Conservation (phyloP, 2,329 filamentous ascomycete genomes). For the Venturia nashicola region DNA sequence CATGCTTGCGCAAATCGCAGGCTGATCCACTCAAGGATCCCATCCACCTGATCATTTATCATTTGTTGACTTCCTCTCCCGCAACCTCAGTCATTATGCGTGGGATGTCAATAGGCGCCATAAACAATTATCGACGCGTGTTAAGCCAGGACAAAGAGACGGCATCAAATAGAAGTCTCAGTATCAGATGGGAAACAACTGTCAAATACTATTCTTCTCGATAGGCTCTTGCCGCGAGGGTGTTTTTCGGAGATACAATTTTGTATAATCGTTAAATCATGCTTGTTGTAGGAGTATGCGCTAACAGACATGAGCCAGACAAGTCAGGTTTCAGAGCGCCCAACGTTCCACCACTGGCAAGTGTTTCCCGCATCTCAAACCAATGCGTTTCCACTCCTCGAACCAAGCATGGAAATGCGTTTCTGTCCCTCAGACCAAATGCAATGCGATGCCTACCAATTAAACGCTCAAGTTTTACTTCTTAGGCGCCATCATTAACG, state of each 20-base stretch:
- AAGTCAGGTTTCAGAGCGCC: neutral
- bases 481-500: constrained; percentile 39
- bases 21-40: too few relatives aligned
- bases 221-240: constrained; percentile 1
- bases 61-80: too few relatives aligned
- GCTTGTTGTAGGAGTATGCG: neutral
- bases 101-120: too few relatives aligned
- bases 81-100: too few relatives aligned
- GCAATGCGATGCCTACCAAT: neutral
- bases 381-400: neutral
- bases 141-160: too few relatives aligned
- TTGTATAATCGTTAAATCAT: neutral
- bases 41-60: too few relatives aligned
- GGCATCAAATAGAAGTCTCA: too few relatives aligned
- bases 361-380: neutral
- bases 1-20: too few relatives aligned
- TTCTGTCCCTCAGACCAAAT: neutral
- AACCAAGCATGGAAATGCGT: neutral
- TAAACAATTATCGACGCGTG: too few relatives aligned
- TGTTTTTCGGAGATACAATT: neutral
- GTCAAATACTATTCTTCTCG: neutral
- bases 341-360: neutral
- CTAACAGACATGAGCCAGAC: neutral
- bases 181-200: too few relatives aligned
- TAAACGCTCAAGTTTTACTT: neutral